These are phyloP conservation scores for Komagataea norvegica DNA, from an alignment of 1,139 yeast species.

Conservation along the genomic window DNA sequence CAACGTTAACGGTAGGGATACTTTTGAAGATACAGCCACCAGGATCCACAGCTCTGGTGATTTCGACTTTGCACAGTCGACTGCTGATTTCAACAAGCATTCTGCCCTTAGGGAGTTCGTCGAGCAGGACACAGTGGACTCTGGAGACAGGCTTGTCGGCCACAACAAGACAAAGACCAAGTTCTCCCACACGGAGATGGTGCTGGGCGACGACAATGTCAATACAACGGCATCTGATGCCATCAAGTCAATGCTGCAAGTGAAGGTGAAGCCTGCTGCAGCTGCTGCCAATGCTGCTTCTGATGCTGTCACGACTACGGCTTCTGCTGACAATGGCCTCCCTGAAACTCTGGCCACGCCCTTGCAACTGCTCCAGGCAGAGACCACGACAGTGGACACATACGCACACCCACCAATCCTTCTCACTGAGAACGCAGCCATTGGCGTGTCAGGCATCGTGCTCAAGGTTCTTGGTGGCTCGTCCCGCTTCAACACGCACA, in stretches of 20 bases:
- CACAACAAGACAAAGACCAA: constrained; percentile 50
- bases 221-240: constrained; percentile 6
- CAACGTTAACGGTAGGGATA: constrained; percentile 18
- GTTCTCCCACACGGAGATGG: constrained; percentile 73
- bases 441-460: constrained; percentile 58
- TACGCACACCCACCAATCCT: constrained; percentile 47
- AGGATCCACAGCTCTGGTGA: constrained; percentile 54
- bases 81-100: constrained; percentile 78
- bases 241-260: constrained; percentile 1
- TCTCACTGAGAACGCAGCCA: constrained; percentile 67
- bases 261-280: constrained; percentile 15
- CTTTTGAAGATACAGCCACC: constrained; percentile 52
- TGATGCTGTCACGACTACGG: constrained; percentile 36
- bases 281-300: constrained; percentile 20
- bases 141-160: constrained; percentile 65
- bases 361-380: constrained; percentile 76
- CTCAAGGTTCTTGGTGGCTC: constrained; percentile 66
- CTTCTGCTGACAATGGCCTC: constrained; percentile 17
- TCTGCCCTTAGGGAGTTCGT: constrained; percentile 76
- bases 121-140: constrained; percentile 55
- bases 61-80: constrained; percentile 81
- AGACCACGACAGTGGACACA: constrained; percentile 50
- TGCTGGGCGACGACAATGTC: constrained; percentile 37
- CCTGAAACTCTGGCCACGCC: constrained; percentile 67
- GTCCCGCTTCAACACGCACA: constrained; percentile 61